These are phyloP conservation scores for Capsella bursapastoris DNA, from an alignment of 345 rosid genomes.

Conservation along the genomic window DNA sequence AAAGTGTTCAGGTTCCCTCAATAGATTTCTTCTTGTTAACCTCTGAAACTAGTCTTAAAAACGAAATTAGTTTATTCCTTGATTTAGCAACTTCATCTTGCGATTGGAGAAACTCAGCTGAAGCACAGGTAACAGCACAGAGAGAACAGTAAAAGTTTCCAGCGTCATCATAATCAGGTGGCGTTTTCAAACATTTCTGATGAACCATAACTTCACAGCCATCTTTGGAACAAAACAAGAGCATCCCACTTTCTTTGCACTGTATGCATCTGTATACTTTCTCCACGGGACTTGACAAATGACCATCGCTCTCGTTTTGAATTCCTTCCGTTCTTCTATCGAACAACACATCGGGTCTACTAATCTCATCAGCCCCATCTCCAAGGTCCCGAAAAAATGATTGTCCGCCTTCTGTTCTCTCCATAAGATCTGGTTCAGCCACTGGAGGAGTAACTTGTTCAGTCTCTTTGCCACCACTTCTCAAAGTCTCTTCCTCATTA, in stretches of 20 bases:
- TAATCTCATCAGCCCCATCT: slow-evolving; percentile 18
- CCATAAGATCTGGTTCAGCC: slow-evolving; percentile 7
- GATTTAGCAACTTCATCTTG: slow-evolving; percentile 35
- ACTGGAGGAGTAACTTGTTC: slow-evolving; percentile 13
- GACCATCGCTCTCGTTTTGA: background rate
- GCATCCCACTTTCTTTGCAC: slow-evolving; percentile 43
- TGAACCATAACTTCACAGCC: slow-evolving; percentile 58
- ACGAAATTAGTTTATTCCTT: slow-evolving; percentile 30
- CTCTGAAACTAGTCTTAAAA: slow-evolving; percentile 27
- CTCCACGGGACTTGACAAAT: slow-evolving; percentile 23
- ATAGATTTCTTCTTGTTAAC: slow-evolving; percentile 29
- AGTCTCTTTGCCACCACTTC: slow-evolving; percentile 17
- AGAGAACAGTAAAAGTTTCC: slow-evolving; percentile 65
- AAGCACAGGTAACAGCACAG: slow-evolving; percentile 35
- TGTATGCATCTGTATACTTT: slow-evolving; percentile 29
- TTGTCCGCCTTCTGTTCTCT: background rate
- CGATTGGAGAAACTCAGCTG: slow-evolving; percentile 32
- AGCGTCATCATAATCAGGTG: slow-evolving; percentile 47
- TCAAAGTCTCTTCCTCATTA: background rate
- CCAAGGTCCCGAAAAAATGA: background rate
- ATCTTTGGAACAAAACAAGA: slow-evolving; percentile 50
- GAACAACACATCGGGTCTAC: background rate
- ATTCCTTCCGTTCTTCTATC: slow-evolving; percentile 12
- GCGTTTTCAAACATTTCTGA: slow-evolving; percentile 41
- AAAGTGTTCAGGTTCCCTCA: background rate